Conservation (phyloP, 202 grass and related monocot genomes). For the Setaria viridis region DNA sequence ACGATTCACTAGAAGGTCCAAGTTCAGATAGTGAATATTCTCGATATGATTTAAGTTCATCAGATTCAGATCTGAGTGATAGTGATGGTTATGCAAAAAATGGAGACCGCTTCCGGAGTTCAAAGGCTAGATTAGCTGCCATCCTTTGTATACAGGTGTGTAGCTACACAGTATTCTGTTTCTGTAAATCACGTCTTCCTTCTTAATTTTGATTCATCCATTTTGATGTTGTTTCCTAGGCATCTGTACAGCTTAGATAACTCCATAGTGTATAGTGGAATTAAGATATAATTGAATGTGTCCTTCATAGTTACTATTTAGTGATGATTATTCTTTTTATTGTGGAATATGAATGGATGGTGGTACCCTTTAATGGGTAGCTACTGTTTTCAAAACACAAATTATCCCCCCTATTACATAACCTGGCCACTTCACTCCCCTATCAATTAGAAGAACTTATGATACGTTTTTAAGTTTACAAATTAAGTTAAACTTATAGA, state of each 20-base stretch:
- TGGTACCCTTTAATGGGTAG: conserved; percentile 18
- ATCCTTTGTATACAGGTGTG: conserved; percentile 90
- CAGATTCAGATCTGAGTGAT: conserved; percentile 97
- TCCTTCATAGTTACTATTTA: conserved; percentile 25
- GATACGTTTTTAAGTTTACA: conserved; percentile 19
- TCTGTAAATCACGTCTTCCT: conserved; percentile 3
- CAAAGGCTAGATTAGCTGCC: conserved; percentile 87
- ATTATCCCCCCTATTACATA: conserved; percentile 26
- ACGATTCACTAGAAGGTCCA: conserved; percentile 47
- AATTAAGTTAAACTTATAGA: conserved; percentile 25
- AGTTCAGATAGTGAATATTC: conserved; percentile 76
- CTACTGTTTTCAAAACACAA: conserved; percentile 2
- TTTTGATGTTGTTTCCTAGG: conserved; percentile 30
- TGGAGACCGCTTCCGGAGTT: conserved; percentile 79
- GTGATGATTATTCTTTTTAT: conserved; percentile 35
- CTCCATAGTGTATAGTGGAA: not conserved
- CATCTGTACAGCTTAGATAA: not conserved
- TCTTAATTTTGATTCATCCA: conserved; percentile 38
- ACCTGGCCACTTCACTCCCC: not conserved
- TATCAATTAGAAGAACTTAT: conserved; percentile 13
- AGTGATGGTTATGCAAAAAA: conserved; percentile 71
- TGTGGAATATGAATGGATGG: conserved; percentile 35
- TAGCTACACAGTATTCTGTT: not conserved
- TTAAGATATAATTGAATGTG: conserved; percentile 24
- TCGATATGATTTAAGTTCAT: conserved; percentile 82